Evolutionary conservation across 2,329 filamentous ascomycete genomes (phyloP).

Genomic region (Fusarium protoensiforme): DNA sequence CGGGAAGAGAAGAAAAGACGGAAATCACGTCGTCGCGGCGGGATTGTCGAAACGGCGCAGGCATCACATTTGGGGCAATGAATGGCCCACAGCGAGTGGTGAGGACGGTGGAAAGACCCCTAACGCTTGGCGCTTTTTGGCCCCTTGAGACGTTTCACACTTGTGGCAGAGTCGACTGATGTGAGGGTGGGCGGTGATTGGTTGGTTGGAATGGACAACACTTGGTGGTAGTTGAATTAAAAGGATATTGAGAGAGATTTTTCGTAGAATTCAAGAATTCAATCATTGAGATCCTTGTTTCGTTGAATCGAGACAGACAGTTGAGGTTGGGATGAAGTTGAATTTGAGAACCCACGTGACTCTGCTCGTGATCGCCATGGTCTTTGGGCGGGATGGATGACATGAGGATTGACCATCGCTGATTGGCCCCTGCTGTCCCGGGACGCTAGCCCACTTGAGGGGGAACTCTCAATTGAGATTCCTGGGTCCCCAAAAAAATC

Average conservation of each 20-base stretch:
- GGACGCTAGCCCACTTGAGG: constrained; percentile 31
- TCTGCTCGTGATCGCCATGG: constrained; percentile 20
- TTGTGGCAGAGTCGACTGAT: constrained; percentile 50
- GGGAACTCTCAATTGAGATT: constrained; percentile 41
- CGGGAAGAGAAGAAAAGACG: constrained; percentile 22
- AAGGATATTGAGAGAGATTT: neutral
- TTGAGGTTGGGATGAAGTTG: constrained; percentile 13
- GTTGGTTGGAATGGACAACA: constrained; percentile 5
- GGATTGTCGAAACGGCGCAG: constrained; percentile 14
- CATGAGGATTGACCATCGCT: neutral
- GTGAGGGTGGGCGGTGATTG: constrained; percentile 31
- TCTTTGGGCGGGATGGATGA: neutral
- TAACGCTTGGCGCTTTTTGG: constrained; percentile 23
- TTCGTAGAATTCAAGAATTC: neutral
- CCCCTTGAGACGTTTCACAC: constrained; percentile 57
- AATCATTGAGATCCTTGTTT: neutral
- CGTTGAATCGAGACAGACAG: neutral
- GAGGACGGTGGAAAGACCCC: constrained; percentile 30
- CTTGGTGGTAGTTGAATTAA: neutral
- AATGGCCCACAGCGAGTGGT: constrained; percentile 34
- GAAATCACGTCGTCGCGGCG: constrained; percentile 44
- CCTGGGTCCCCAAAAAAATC: constrained; percentile 46
- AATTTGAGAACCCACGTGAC: constrained; percentile 9
- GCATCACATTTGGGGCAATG: constrained; percentile 26
- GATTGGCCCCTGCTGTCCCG: constrained; percentile 22